These are phyloP conservation scores for Primulina eburnea DNA, from an alignment of 257 asterid genomes.

Conservation along the genomic window DNA sequence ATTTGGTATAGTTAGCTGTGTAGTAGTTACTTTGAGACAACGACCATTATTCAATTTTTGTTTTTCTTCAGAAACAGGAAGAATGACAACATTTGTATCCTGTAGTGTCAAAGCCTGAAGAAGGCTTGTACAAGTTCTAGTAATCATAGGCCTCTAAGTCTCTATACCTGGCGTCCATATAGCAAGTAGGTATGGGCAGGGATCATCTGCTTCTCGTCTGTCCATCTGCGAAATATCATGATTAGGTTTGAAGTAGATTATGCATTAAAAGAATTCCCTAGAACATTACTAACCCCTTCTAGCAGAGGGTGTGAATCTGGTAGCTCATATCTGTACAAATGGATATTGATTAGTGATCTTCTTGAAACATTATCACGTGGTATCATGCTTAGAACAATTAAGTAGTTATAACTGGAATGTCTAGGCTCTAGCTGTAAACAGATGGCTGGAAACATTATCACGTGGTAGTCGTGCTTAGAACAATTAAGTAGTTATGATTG, in stretches of 20 bases:
- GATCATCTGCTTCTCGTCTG: conserved; percentile 89
- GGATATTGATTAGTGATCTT: conserved; percentile 24
- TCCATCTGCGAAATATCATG: conserved; percentile 59
- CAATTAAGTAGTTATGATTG: neutral
- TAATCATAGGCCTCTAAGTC: neutral
- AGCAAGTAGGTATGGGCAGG: conserved; percentile 87
- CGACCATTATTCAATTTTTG: neutral
- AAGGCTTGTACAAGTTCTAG: neutral
- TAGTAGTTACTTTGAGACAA: conserved; percentile 6
- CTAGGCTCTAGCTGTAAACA: neutral
- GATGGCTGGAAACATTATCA: conserved; percentile 3
- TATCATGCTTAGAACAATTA: neutral
- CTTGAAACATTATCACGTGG: neutral
- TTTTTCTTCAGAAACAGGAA: conserved; percentile 1
- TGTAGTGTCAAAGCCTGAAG: conserved; percentile 16
- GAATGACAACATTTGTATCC: conserved; percentile 5
- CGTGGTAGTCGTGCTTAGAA: neutral
- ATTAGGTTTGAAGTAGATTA: conserved; percentile 14
- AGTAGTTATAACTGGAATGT: too few species aligned
- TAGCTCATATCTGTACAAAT: conserved; percentile 79
- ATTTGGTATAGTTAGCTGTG: conserved; percentile 22
- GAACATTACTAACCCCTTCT: conserved; percentile 62
- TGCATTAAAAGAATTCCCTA: conserved; percentile 13
- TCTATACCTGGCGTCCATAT: conserved; percentile 98
- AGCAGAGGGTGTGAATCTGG: conserved; percentile 92